A percentile compares a stretch with the other conserved stretches of the same genome.
Evolutionary conservation across 2,329 filamentous ascomycete species (phyloP).

Genomic region (Cladosporium sp.): DNA sequence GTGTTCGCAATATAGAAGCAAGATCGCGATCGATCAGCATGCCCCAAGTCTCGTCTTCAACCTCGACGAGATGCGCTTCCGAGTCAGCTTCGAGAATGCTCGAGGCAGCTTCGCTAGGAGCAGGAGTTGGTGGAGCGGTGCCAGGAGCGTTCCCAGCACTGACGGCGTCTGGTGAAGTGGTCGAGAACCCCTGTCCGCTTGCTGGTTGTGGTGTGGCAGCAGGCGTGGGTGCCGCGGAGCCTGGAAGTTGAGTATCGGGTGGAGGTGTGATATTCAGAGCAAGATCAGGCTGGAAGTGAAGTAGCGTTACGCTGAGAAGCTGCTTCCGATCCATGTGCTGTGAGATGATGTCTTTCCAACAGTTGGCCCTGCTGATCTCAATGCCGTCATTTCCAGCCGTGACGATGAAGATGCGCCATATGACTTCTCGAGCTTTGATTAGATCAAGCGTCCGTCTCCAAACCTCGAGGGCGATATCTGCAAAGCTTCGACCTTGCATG

Average conservation of each 20-base stretch:
- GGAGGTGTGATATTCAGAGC: neutral
- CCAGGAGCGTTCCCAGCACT: neutral
- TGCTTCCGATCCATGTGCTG: constrained; percentile 31
- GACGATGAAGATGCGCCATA: constrained; percentile 34
- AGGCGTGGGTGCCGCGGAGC: constrained; percentile 3
- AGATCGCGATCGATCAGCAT: constrained; percentile 51
- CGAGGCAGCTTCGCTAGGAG: constrained; percentile 43
- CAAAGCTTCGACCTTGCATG: constrained; percentile 57
- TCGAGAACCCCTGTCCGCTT: neutral
- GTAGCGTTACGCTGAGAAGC: constrained; percentile 29
- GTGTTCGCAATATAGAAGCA: constrained; percentile 24
- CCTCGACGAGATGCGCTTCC: constrained; percentile 67
- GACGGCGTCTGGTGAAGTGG: constrained; percentile 1
- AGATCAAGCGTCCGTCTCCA: constrained; percentile 62
- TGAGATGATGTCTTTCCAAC: constrained; percentile 12
- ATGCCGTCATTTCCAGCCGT: constrained; percentile 6
- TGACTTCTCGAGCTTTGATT: constrained; percentile 3
- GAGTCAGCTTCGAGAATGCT: constrained; percentile 49
- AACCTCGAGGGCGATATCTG: constrained; percentile 67
- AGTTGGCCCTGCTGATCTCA: constrained; percentile 1
- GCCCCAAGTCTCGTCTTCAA: constrained; percentile 72
- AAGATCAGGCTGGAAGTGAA: constrained; percentile 4
- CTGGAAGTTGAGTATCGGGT: neutral
- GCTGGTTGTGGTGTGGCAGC: constrained; percentile 1
- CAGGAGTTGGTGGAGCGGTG: constrained; percentile 39